Evolutionary conservation across 805 yeast genomes (phyloP).

Genomic region (Monosporozyma aerobia): DNA sequence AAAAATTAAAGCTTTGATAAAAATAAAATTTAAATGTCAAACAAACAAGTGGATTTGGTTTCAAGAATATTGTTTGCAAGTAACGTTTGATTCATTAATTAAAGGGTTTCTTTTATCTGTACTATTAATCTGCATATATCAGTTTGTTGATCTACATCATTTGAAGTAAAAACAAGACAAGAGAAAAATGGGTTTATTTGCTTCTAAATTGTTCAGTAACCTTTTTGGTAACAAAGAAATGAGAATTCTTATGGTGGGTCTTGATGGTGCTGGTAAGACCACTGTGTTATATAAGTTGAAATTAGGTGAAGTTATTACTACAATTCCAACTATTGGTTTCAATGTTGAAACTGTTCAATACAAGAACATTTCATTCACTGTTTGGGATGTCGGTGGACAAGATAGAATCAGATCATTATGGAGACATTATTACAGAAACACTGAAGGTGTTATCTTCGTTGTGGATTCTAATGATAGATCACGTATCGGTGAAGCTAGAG

Average conservation of each 20-base stretch:
- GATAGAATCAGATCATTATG: slow-evolving; percentile 97
- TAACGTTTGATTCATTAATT: neutral
- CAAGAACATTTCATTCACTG: slow-evolving; percentile 93
- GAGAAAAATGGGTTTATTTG: slow-evolving; percentile 75
- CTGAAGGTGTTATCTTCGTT: slow-evolving; percentile 96
- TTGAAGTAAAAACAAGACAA: neutral
- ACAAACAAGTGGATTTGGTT: neutral
- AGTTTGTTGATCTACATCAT: neutral
- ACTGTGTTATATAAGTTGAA: slow-evolving; percentile 91
- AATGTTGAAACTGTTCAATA: slow-evolving; percentile 96
- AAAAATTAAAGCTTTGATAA: neutral
- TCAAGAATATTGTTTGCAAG: neutral
- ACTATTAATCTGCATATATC: neutral
- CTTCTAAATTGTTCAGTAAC: slow-evolving; percentile 90
- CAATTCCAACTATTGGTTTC: slow-evolving; percentile 96
- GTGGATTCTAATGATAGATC: slow-evolving; percentile 98
- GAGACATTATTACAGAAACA: slow-evolving; percentile 98
- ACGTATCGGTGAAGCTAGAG: slow-evolving; percentile 96
- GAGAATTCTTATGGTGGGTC: slow-evolving; percentile 97
- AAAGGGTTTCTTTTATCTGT: neutral
- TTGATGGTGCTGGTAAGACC: slow-evolving; percentile 98
- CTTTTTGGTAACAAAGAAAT: slow-evolving; percentile 96
- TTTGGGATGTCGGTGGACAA: slow-evolving; percentile 99
- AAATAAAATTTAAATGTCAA: neutral
- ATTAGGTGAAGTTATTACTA: slow-evolving; percentile 92